Base-by-base conservation (phyloP, 768 basidiomycete species). In the Gelatoporia subvermispora region DNA sequence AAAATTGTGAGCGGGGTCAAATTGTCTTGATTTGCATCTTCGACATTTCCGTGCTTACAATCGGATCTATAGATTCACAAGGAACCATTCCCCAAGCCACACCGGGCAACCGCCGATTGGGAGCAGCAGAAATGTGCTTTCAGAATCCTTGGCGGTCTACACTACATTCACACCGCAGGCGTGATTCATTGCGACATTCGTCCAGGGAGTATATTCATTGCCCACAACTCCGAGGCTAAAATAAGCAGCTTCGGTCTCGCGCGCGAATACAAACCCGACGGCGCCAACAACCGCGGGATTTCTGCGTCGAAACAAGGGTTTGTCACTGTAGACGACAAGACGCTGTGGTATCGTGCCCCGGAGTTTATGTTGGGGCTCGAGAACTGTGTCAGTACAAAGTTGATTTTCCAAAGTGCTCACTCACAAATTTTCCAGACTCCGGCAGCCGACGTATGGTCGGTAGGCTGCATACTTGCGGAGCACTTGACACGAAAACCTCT, bases 221-320 rank as follows among this genome's bases (percentile, higher is more conserved):
- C 98, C 64, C 95, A 95, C 31, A 95, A 98, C 67, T 98, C 95
- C 62, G 91, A 94, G 65, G 81, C 94, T 63, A 94, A 96, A 74
- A 98, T 99, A 57, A 98, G 96, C 63, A 95, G 98, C 68, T 99
- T 99, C 65, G 96, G 96, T 38, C 81, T 99, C 35, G 95, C 96
- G 3, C 76, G 94, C 63, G 93, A 93, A 2, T 95, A 93, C 67
- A 91, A 86, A 18, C 91, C 91, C 4, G 88, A 85, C 17, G 79
- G 84, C 41, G 81, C 78, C 28, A 84, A 81, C 45, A 82, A 57
- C 45, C 37, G 21, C 22, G 47, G 48, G 9, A 50, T 76, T 55
- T 76, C 83, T 1, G 82, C 85, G 18, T 84, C 85, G 34, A 88
- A 88, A 60, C 87, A 86, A 60, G 95, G 95, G 0, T 97, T 98